A percentile compares a stretch with the other conserved stretches of the same genome.
Conservation (phyloP, 306 rosid species). For the Cajanus cajan region DNA sequence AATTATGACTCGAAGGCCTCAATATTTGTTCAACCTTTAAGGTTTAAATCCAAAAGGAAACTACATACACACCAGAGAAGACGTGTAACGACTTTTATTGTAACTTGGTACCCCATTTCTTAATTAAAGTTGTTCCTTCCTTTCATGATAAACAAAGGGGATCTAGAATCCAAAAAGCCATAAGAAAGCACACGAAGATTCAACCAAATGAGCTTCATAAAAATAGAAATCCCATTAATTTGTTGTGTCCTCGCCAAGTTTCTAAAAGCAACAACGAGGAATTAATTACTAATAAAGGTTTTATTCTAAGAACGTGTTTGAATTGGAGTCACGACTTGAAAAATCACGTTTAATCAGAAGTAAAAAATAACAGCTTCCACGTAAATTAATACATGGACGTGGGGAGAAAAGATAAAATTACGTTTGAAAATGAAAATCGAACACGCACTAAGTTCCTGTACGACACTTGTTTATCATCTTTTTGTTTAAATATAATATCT, state of each 20-base stretch:
- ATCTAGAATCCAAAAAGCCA: constrained; percentile 16
- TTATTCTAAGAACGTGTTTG: too few relatives aligned
- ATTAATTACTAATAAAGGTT: background rate
- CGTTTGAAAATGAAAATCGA: too few relatives aligned
- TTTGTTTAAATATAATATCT: background rate
- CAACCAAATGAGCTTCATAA: background rate
- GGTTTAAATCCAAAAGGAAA: background rate
- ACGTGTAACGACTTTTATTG: background rate
- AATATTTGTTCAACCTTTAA: background rate
- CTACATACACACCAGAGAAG: background rate
- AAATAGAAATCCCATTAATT: background rate
- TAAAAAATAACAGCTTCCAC: too few relatives aligned
- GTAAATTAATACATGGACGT: too few relatives aligned
- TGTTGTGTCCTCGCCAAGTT: background rate
- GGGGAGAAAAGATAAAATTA: too few relatives aligned
- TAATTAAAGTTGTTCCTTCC: constrained; percentile 10
- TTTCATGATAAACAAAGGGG: constrained; percentile 10
- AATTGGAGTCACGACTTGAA: too few relatives aligned
- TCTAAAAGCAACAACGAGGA: background rate
- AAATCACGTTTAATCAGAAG: too few relatives aligned
- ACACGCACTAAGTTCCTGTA: background rate
- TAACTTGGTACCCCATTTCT: constrained; percentile 22
- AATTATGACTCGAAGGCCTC: background rate
- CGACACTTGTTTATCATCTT: background rate
- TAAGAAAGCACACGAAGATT: background rate